These are phyloP conservation scores for Citeromyces nyonsensis DNA, from an alignment of 805 yeast genomes.

Conservation along the genomic window DNA sequence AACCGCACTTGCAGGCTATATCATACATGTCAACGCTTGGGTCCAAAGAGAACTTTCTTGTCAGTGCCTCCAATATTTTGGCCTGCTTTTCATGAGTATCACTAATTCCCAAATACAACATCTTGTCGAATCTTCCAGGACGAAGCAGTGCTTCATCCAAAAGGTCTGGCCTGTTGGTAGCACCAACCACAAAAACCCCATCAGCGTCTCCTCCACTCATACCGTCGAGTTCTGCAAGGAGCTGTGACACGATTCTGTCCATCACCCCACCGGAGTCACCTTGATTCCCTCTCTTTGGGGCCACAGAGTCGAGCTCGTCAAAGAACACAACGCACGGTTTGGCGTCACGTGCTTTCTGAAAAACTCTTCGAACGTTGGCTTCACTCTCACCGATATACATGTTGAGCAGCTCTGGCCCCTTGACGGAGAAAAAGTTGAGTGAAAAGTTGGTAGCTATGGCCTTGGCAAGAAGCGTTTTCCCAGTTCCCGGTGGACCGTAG, in stretches of 20 bases:
- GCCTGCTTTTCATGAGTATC: constrained; percentile 84
- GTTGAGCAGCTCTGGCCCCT: constrained; percentile 85
- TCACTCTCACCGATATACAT: constrained; percentile 99
- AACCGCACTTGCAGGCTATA: constrained; percentile 64
- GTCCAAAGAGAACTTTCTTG: constrained; percentile 61
- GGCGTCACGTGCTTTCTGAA: constrained; percentile 90
- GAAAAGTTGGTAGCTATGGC: constrained; percentile 96
- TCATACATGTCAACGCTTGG: constrained; percentile 38
- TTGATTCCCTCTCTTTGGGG: constrained; percentile 96
- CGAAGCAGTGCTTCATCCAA: constrained; percentile 87
- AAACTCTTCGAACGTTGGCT: constrained; percentile 89
- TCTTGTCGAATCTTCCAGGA: constrained; percentile 91
- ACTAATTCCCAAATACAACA: constrained; percentile 85
- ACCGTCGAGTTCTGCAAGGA: constrained; percentile 90
- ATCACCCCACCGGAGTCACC: constrained; percentile 99
- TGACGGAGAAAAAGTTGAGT: constrained; percentile 86
- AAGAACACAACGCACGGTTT: constrained; percentile 95
- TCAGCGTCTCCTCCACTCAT: constrained; percentile 74
- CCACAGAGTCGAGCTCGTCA: constrained; percentile 95
- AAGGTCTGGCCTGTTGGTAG: constrained; percentile 92
- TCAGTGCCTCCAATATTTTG: constrained; percentile 75
- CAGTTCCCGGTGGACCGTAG: constrained; percentile 98
- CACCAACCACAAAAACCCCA: constrained; percentile 97
- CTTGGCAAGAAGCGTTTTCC: constrained; percentile 88
- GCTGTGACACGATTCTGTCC: constrained; percentile 95